Percentiles rank a stretch among this genome's conserved stretches.
Conservation (phyloP, 2,329 filamentous ascomycete species). For the Colletotrichum spaethianum region DNA sequence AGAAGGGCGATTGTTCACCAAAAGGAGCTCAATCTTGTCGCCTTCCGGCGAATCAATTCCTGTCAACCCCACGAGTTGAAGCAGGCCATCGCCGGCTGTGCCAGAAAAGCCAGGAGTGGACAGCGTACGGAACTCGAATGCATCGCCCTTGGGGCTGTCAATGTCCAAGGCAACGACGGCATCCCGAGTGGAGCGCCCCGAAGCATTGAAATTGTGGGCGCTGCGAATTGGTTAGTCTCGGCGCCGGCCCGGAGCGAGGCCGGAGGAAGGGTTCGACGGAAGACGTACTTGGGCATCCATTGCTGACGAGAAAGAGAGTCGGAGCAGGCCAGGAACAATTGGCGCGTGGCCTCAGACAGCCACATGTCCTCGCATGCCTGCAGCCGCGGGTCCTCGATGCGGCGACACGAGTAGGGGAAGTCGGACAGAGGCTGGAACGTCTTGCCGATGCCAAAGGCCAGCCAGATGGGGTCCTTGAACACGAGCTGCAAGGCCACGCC, state of each 20-base stretch:
- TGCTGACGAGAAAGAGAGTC: conserved; percentile 40
- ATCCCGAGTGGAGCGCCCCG: conserved; percentile 49
- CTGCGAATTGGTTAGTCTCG: conserved; percentile 19
- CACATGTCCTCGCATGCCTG: conserved; percentile 52
- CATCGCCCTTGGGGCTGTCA: conserved; percentile 45
- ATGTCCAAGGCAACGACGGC: conserved; percentile 51
- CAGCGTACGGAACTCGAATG: conserved; percentile 45
- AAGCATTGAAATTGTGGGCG: conserved; percentile 45
- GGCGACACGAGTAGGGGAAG: conserved; percentile 49
- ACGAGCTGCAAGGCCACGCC: conserved; percentile 42
- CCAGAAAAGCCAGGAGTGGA: conserved; percentile 48
- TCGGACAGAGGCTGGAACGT: conserved; percentile 46
- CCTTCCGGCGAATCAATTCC: conserved; percentile 46
- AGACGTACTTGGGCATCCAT: conserved; percentile 48
- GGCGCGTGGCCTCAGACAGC: conserved; percentile 48
- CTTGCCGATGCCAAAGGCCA: conserved; percentile 45
- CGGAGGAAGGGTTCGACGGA: background rate
- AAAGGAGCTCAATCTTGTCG: conserved; percentile 42
- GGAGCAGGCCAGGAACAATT: conserved; percentile 50
- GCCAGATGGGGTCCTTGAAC: conserved; percentile 42
- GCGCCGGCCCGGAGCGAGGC: background rate
- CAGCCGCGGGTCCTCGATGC: conserved; percentile 46
- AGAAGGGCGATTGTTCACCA: conserved; percentile 47
- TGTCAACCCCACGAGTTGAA: conserved; percentile 50
- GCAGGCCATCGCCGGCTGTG: conserved; percentile 48